A percentile compares a stretch with the other conserved stretches of the same genome.
Conservation (phyloP, 2,329 filamentous ascomycete species). For the Monosporascus sp. region DNA sequence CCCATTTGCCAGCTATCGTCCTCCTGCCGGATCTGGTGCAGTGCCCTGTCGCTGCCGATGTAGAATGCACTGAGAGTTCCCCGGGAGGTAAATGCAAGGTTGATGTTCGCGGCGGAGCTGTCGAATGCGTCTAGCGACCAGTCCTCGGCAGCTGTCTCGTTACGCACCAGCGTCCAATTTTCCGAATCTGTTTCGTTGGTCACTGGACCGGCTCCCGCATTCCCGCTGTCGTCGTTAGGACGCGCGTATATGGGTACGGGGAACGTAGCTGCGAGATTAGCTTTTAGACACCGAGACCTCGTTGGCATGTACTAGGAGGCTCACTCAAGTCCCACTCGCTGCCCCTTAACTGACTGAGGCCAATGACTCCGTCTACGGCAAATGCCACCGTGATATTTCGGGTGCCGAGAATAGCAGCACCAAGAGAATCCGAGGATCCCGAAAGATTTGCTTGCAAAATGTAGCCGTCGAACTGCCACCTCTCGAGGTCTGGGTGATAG, state of each 20-base stretch:
- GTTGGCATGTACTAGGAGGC: neutral
- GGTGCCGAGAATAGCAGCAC: neutral
- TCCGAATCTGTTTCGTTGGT: neutral
- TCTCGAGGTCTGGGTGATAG: neutral
- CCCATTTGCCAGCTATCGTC: slow-evolving; percentile 9
- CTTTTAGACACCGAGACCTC: neutral
- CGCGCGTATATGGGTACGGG: neutral
- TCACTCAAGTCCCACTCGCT: neutral
- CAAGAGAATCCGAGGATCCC: neutral
- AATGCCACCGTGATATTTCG: neutral
- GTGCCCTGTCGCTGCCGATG: neutral
- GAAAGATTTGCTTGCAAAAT: neutral
- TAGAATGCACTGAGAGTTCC: neutral
- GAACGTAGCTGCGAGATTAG: neutral
- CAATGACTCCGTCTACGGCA: neutral
- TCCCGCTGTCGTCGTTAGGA: neutral
- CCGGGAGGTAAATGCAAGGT: neutral
- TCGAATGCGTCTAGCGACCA: neutral
- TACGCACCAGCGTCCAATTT: neutral
- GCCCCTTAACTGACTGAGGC: neutral
- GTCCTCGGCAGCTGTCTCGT: neutral
- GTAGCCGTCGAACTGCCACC: neutral
- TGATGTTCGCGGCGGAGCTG: neutral
- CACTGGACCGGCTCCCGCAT: neutral
- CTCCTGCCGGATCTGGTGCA: neutral